Base-by-base conservation (phyloP, 2,329 filamentous ascomycete genomes). In the Fusarium ramigenum region DNA sequence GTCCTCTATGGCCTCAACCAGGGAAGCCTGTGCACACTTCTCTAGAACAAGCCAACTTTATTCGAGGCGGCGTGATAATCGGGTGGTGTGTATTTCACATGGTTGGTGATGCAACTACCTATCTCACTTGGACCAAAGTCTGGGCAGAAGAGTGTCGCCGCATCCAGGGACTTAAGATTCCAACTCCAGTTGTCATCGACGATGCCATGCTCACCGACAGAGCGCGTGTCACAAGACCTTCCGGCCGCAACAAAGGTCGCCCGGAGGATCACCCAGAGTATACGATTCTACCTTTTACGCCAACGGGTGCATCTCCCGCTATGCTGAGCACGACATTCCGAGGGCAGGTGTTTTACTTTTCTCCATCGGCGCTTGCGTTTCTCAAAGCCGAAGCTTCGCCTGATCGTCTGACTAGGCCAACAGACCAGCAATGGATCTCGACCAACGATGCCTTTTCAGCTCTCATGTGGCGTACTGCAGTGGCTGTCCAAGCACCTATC, bases 401-500 rank as follows among this genome's bases (percentile, higher is more conserved):
- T 9, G 5, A 14, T 1, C 62, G 64, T 34, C 52, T 44, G 5
- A 63, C 60, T n/a, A 46, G 37, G 11, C 25, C 46, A 4, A 59
- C 63, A 7, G 67, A 71, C 0, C 60, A 71, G 19, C 36, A 56
- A 28, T 73, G 63, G 67, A 60, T 71, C 18, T 71, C 67, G 9
- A 69, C 70, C n/a, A 73, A 71, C 2, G 70, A 73, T 39, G 70
- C 67, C 14, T 52, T 73, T 9, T 73, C 67, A 12, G 63, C 70
- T n/a, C 57, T 73, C 3, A 47, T 69, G 46, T 73, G 70, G 70
- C 59, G 67, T 2, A 73, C 67, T 2, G 53, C 53, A 21, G 54
- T 73, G 7, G 67, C 63, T 0, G 63, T 65, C 7, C 67, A 73
- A n/a, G 44, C 62, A 7, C 64, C 68, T 6, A 23, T 73, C 5